These are phyloP conservation scores for Kodamaea kakaduensis DNA, from an alignment of 805 yeast genomes.

Conservation along the genomic window DNA sequence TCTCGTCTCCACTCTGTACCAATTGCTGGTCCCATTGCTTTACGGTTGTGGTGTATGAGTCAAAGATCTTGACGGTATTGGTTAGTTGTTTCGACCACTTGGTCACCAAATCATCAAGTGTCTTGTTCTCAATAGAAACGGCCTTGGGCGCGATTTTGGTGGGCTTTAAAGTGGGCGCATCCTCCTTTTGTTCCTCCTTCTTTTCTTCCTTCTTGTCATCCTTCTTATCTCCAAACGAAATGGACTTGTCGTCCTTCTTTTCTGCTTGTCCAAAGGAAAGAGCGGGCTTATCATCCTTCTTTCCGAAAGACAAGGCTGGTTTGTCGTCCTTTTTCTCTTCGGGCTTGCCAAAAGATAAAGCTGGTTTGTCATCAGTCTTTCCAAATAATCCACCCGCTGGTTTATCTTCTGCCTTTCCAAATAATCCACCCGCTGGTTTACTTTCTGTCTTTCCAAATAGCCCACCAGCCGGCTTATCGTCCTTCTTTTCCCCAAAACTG, in stretches of 20 bases:
- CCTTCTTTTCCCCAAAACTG: slow-evolving; percentile 11
- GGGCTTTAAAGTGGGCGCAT: slow-evolving; percentile 35
- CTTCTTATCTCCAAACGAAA: slow-evolving; percentile 9
- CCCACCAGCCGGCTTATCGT: slow-evolving; percentile 14
- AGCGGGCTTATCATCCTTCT: slow-evolving; percentile 15
- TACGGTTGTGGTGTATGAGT: slow-evolving; percentile 67
- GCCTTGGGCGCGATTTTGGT: slow-evolving; percentile 63
- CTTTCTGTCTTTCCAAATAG: slow-evolving; percentile 15
- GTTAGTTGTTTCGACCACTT: slow-evolving; percentile 90
- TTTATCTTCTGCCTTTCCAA: slow-evolving; percentile 15
- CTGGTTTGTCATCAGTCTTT: slow-evolving; percentile 7
- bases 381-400: slow-evolving; percentile 11
- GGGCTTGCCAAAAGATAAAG: slow-evolving; percentile 6
- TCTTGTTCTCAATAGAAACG: slow-evolving; percentile 80
- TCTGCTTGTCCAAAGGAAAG: slow-evolving; percentile 12
- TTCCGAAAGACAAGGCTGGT: slow-evolving; percentile 18
- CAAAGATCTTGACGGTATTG: slow-evolving; percentile 68
- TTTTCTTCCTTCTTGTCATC: slow-evolving; percentile 12
- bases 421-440: slow-evolving; percentile 15
- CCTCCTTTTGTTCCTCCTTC: slow-evolving; percentile 11
- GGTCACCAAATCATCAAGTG: slow-evolving; percentile 85
- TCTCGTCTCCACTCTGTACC: slow-evolving; percentile 81
- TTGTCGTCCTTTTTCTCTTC: not conserved
- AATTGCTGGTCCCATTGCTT: slow-evolving; percentile 83
- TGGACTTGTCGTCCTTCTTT: slow-evolving; percentile 13